Percentiles rank a stretch among this genome's conserved stretches.
These are phyloP conservation scores for Solanum aculeatissimum DNA, from an alignment of 305 asterid genomes.

Conservation along the genomic window DNA sequence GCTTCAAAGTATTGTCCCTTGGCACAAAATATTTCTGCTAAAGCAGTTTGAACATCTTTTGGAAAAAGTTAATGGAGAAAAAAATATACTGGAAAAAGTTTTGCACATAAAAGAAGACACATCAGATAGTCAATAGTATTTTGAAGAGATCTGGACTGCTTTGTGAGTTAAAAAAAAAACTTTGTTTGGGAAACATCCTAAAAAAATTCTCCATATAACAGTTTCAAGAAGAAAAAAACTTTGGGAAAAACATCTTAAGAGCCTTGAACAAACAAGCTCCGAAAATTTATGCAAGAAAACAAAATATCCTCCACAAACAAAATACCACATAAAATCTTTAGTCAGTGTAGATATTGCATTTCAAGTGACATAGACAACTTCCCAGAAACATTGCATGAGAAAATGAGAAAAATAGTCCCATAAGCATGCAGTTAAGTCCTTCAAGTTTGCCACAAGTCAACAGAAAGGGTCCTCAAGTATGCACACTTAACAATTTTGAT, in stretches of 20 bases:
- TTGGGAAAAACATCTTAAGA: neutral
- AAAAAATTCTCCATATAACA: neutral
- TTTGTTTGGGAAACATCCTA: neutral
- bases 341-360: neutral
- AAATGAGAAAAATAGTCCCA: too few relatives aligned
- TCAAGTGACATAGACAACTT: neutral
- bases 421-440: too few relatives aligned
- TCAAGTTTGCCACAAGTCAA: too few relatives aligned
- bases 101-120: neutral
- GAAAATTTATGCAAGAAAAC: neutral
- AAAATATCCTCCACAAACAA: neutral
- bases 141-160: neutral
- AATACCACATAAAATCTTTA: neutral
- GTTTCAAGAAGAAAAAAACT: neutral
- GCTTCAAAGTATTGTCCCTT: neutral
- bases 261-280: neutral
- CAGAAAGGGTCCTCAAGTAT: too few relatives aligned
- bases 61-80: neutral
- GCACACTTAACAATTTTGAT: too few relatives aligned
- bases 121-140: neutral
- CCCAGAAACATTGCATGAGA: neutral
- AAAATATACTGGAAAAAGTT: neutral
- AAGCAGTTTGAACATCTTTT: neutral
- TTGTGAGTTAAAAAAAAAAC: neutral
- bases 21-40: neutral